Conservation (phyloP, 1,284 basidiomycete genomes). For the Ustilago curta region DNA sequence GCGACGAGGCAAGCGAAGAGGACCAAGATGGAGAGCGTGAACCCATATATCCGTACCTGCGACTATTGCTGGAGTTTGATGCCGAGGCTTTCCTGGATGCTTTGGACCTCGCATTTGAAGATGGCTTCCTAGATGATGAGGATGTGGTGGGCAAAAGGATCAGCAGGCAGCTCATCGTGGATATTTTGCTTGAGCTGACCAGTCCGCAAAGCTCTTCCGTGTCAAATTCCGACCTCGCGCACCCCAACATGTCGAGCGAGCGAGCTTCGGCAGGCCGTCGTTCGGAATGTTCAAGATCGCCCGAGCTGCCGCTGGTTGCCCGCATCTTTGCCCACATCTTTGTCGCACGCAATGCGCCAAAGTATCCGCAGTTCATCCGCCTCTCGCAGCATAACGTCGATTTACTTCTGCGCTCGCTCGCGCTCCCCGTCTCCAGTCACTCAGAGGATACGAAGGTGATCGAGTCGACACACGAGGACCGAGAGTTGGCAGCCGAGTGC, state of each 20-base stretch:
- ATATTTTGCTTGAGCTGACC: slow-evolving; percentile 83
- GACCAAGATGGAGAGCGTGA: slow-evolving; percentile 75
- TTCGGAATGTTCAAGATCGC: slow-evolving; percentile 1
- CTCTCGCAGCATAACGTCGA: slow-evolving; percentile 79
- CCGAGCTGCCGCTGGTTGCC: slow-evolving; percentile 27
- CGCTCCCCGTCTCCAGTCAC: slow-evolving; percentile 79
- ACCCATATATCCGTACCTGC: slow-evolving; percentile 82
- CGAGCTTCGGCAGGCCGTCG: not conserved
- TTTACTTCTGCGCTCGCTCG: slow-evolving; percentile 81
- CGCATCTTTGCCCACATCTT: slow-evolving; percentile 90
- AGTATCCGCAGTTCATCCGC: slow-evolving; percentile 90
- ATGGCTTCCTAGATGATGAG: slow-evolving; percentile 86
- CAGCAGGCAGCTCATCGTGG: slow-evolving; percentile 84
- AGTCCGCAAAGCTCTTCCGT: slow-evolving; percentile 4
- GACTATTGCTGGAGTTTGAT: slow-evolving; percentile 86
- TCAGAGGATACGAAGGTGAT: slow-evolving; percentile 11
- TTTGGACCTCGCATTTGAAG: slow-evolving; percentile 94
- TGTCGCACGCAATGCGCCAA: slow-evolving; percentile 93
- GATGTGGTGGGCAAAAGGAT: slow-evolving; percentile 68
- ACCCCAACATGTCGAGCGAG: not conserved
- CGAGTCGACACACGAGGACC: slow-evolving; percentile 82
- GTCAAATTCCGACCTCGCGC: slow-evolving; percentile 1
- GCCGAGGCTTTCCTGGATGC: slow-evolving; percentile 94
- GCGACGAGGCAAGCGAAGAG: slow-evolving; percentile 73
- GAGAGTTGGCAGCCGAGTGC: slow-evolving; percentile 93